Conservation (phyloP, 2,329 filamentous ascomycete genomes). For the Dactylellina sp. region DNA sequence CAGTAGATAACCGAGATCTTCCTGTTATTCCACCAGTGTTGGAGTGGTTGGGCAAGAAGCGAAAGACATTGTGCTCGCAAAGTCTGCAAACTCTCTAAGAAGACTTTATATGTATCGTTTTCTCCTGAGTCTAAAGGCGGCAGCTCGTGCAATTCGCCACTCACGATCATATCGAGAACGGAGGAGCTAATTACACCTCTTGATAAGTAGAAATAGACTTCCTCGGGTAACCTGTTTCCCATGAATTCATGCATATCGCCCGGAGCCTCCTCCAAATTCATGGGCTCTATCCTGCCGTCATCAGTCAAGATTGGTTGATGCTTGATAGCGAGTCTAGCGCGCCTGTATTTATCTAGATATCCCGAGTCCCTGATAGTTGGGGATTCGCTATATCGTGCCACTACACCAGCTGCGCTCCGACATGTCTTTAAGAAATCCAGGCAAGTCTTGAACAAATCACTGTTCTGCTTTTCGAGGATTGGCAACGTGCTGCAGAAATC, state of each 20-base stretch:
- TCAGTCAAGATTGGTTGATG: slow-evolving; percentile 86
- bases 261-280: slow-evolving; percentile 79
- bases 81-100: slow-evolving; percentile 80
- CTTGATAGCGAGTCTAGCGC: slow-evolving; percentile 83
- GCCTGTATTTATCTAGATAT: slow-evolving; percentile 88
- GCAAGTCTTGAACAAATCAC: slow-evolving; percentile 77
- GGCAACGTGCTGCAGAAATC: slow-evolving; percentile 84
- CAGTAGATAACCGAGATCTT: slow-evolving; percentile 82
- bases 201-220: slow-evolving; percentile 90
- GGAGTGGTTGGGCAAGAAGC: slow-evolving; percentile 80
- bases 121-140: slow-evolving; percentile 88
- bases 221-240: slow-evolving; percentile 87
- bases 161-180: slow-evolving; percentile 83
- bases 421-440: slow-evolving; percentile 77
- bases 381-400: slow-evolving; percentile 82
- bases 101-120: slow-evolving; percentile 81
- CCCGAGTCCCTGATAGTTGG: slow-evolving; percentile 76
- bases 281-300: slow-evolving; percentile 80
- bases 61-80: slow-evolving; percentile 81
- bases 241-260: slow-evolving; percentile 89
- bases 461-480: slow-evolving; percentile 72
- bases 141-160: slow-evolving; percentile 79
- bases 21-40: slow-evolving; percentile 85
- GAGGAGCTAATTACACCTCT: slow-evolving; percentile 82
- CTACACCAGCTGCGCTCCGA: slow-evolving; percentile 78